Evolutionary conservation across 2,329 filamentous ascomycete genomes (phyloP).

Genomic region (Xylaria sp.): DNA sequence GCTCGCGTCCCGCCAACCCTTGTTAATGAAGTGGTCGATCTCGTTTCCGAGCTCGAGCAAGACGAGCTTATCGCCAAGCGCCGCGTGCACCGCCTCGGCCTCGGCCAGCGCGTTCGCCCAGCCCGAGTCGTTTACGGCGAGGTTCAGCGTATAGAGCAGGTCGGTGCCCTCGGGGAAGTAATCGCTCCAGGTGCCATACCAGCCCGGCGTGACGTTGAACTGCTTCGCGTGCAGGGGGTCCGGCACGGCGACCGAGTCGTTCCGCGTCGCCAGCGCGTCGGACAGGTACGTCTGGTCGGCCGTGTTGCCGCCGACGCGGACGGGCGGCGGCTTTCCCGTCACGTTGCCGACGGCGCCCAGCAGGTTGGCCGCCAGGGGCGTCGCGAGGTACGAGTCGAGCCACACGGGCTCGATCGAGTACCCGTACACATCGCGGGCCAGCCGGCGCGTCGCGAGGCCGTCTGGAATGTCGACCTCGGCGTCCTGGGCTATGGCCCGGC

Average conservation of each 20-base stretch:
- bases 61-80: conserved; percentile 34
- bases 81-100: conserved; percentile 35
- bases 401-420: conserved; percentile 42
- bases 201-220: conserved; percentile 39
- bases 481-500: conserved; percentile 21
- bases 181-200: conserved; percentile 37
- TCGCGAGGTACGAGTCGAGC: conserved; percentile 37
- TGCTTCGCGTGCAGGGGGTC: conserved; percentile 24
- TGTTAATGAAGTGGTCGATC: conserved; percentile 41
- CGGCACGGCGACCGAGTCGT: conserved; percentile 34
- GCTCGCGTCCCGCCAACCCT: conserved; percentile 36
- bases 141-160: conserved; percentile 39
- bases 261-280: conserved; percentile 31
- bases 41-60: conserved; percentile 42
- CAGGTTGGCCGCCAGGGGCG: conserved; percentile 33
- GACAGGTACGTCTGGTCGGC: conserved; percentile 40
- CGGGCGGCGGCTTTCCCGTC: conserved; percentile 36
- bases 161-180: conserved; percentile 39
- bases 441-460: conserved; percentile 30
- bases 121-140: conserved; percentile 36
- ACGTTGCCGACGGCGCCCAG: conserved; percentile 32
- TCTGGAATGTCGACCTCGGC: conserved; percentile 28
- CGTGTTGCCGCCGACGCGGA: conserved; percentile 41
- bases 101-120: conserved; percentile 35
- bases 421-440: conserved; percentile 37